Conservation (phyloP, 441 rosid genomes). For the Manihot esculenta region DNA sequence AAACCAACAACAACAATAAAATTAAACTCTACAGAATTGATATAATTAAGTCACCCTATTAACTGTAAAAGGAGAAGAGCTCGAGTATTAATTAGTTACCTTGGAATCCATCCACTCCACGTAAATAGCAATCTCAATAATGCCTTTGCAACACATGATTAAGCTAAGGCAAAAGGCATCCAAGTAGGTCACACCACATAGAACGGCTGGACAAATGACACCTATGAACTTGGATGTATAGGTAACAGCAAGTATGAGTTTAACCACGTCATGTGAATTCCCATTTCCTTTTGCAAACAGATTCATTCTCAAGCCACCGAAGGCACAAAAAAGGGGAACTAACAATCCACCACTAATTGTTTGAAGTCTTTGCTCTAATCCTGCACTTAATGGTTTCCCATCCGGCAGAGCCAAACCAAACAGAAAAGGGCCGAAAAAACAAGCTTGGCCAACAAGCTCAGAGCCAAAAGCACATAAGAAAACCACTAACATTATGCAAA, state of each 20-base stretch:
- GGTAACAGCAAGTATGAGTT: slow-evolving; percentile 23
- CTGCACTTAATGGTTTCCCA: slow-evolving; percentile 33
- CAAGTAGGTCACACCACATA: slow-evolving; percentile 22
- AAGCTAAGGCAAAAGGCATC: slow-evolving; percentile 38
- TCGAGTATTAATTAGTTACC: slow-evolving; percentile 20
- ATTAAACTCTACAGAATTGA: too few species aligned
- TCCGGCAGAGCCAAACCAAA: slow-evolving; percentile 33
- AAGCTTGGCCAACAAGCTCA: slow-evolving; percentile 19
- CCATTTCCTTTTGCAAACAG: slow-evolving; percentile 7
- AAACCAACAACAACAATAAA: too few species aligned
- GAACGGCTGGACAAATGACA: slow-evolving; percentile 28
- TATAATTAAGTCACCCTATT: too few species aligned
- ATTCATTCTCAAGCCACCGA: slow-evolving; percentile 33
- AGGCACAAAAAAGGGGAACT: slow-evolving; percentile 36
- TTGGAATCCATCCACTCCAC: slow-evolving; percentile 31
- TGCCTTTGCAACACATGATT: slow-evolving; percentile 42
- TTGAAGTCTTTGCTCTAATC: slow-evolving; percentile 26
- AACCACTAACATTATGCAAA: slow-evolving; percentile 10
- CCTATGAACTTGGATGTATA: slow-evolving; percentile 39
- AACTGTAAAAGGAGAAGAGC: not conserved
- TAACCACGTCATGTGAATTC: not conserved
- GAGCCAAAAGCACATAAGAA: slow-evolving; percentile 8
- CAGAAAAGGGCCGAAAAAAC: slow-evolving; percentile 24
- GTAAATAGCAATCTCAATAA: slow-evolving; percentile 32
- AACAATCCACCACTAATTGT: slow-evolving; percentile 25